A percentile compares a stretch with the other conserved stretches of the same genome.
Evolutionary conservation across 345 rosid genomes (phyloP).

Genomic region (Garcia nutans): DNA sequence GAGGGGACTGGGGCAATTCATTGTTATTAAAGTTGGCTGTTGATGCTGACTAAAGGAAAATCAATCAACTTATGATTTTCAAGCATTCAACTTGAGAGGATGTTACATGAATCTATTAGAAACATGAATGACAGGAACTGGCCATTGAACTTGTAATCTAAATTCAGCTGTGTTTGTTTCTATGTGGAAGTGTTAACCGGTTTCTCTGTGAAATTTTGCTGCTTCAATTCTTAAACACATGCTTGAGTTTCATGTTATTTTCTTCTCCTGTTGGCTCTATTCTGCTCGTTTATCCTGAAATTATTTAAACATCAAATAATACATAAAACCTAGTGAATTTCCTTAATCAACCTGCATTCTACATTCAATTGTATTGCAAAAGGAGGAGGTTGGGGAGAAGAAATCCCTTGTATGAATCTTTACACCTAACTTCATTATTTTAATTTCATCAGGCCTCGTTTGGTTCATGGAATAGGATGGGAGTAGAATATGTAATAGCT

Average conservation of each 20-base stretch:
- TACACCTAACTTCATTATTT: neutral
- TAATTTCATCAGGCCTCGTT: neutral
- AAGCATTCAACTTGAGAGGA: neutral
- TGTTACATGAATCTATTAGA: neutral
- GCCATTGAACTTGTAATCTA: neutral
- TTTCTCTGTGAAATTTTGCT: neutral
- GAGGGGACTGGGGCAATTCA: neutral
- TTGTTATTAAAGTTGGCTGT: neutral
- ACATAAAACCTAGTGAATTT: neutral
- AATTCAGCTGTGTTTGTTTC: neutral
- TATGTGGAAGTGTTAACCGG: neutral
- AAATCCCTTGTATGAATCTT: neutral
- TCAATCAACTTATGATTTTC: neutral
- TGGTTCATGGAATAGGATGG: no score
- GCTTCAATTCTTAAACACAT: neutral
- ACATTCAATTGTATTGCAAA: constrained; percentile 1
- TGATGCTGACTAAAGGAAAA: no score
- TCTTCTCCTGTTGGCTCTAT: neutral
- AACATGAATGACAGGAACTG: neutral
- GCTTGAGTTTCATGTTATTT: neutral
- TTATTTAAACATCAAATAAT: neutral
- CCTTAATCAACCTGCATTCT: neutral
- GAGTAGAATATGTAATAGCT: no score
- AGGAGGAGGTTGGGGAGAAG: neutral
- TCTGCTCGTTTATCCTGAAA: neutral